A percentile compares a stretch with the other conserved stretches of the same genome.
phyloP scores from a whole-genome alignment of 192 early-diverging fungal genomes.

The Coemansia sp. region DNA sequence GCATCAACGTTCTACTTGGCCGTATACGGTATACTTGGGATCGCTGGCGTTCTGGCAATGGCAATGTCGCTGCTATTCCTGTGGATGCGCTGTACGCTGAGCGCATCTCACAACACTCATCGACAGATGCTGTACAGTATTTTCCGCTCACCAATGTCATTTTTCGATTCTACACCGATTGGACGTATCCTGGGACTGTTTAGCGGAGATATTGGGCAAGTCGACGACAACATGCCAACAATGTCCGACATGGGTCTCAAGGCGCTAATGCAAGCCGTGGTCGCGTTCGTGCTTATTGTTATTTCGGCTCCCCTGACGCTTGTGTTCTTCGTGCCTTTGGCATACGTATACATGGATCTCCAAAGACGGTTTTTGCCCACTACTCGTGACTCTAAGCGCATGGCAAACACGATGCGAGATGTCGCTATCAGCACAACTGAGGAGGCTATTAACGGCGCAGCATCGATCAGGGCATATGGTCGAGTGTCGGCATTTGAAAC shows the following conservation, averaged over 20 bases:
- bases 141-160: conserved; percentile 73
- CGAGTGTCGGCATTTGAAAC: conserved; percentile 72
- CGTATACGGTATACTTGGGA: conserved; percentile 71
- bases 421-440: conserved; percentile 76
- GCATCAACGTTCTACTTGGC: conserved; percentile 39
- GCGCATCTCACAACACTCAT: conserved; percentile 65
- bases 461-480: conserved; percentile 83
- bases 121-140: conserved; percentile 67
- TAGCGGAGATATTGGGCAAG: conserved; percentile 65
- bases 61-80: conserved; percentile 73
- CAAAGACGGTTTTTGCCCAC: conserved; percentile 79
- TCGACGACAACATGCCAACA: conserved; percentile 65
- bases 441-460: conserved; percentile 72
- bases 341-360: conserved; percentile 73
- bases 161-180: conserved; percentile 78
- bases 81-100: conserved; percentile 86
- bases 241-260: conserved; percentile 64
- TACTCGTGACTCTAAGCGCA: conserved; percentile 83
- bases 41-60: conserved; percentile 73
- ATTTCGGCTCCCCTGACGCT: conserved; percentile 70
- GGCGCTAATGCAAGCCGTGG: conserved; percentile 61
- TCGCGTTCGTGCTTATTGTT: conserved; percentile 65
- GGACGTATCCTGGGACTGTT: conserved; percentile 81
- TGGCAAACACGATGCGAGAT: conserved; percentile 73
- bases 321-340: conserved; percentile 71